Percentiles rank a stretch among this genome's conserved stretches.
phyloP scores from a whole-genome alignment of 768 basidiomycete species.

The Tephrocybe sp. region DNA sequence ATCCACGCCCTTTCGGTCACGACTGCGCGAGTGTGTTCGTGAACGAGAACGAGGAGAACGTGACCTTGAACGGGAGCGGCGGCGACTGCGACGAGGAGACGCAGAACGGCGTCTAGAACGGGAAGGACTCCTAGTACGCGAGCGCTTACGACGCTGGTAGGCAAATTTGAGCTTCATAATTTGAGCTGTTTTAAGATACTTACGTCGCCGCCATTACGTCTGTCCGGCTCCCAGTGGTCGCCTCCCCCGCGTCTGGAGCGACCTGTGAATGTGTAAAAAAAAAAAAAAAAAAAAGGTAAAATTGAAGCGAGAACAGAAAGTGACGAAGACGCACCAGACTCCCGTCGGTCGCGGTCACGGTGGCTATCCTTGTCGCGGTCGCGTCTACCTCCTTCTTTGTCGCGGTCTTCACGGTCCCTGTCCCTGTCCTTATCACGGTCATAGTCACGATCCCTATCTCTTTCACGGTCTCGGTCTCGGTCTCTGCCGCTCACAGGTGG shows the following conservation, averaged over 20 bases:
- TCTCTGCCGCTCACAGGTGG: slow-evolving; percentile 41
- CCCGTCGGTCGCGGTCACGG: slow-evolving; percentile 51
- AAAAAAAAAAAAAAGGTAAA: slow-evolving; percentile 1
- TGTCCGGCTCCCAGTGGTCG: slow-evolving; percentile 86
- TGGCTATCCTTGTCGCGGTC: slow-evolving; percentile 51
- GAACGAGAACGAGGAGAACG: slow-evolving; percentile 47
- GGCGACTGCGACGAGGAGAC: slow-evolving; percentile 65
- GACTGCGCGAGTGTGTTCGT: slow-evolving; percentile 43
- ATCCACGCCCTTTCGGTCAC: slow-evolving; percentile 62
- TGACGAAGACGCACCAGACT: slow-evolving; percentile 44
- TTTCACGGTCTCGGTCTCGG: slow-evolving; percentile 45
- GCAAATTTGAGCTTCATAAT: slow-evolving; percentile 3
- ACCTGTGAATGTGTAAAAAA: slow-evolving; percentile 21
- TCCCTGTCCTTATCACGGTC: slow-evolving; percentile 33
- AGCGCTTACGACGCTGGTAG: slow-evolving; percentile 64
- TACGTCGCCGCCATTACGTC: slow-evolving; percentile 68
- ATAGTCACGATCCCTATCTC: slow-evolving; percentile 41
- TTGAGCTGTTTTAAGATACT: slow-evolving; percentile 24
- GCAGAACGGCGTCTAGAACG: slow-evolving; percentile 68
- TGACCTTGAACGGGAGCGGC: slow-evolving; percentile 66
- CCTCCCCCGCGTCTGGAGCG: slow-evolving; percentile 47
- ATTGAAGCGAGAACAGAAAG: slow-evolving; percentile 5
- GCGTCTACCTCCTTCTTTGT: slow-evolving; percentile 28
- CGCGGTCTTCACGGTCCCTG: slow-evolving; percentile 38
- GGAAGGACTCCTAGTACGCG: slow-evolving; percentile 65